Evolutionary conservation across 2,329 filamentous ascomycete species (phyloP).

Genomic region (Aspergillus japonicus): DNA sequence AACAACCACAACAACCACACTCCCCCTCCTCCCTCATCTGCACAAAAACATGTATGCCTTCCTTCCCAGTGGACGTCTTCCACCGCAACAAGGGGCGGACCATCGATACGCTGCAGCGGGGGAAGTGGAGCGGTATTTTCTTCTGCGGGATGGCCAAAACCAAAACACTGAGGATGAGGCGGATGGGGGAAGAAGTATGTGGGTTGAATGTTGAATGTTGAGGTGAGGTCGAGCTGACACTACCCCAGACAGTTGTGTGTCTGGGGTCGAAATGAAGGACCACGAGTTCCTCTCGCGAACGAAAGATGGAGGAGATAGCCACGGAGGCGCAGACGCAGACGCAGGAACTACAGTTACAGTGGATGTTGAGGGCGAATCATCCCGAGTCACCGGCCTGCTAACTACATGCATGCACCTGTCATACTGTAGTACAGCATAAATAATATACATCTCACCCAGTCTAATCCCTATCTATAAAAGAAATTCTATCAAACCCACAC

Average conservation of each 20-base stretch:
- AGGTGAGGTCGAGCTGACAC: constrained; percentile 29
- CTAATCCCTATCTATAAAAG: too few species aligned
- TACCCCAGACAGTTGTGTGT: constrained; percentile 58
- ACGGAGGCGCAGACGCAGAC: constrained; percentile 53
- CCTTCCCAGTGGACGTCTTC: constrained; percentile 54
- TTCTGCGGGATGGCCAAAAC: constrained; percentile 59
- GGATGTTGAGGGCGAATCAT: constrained; percentile 24
- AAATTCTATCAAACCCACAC: too few species aligned
- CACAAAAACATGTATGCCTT: too few species aligned
- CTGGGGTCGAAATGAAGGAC: constrained; percentile 66
- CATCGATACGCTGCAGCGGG: constrained; percentile 64
- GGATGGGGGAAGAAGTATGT: too few species aligned
- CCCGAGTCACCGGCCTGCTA: not conserved
- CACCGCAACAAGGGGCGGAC: constrained; percentile 63
- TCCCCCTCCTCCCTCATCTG: too few species aligned
- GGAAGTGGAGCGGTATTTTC: constrained; percentile 61
- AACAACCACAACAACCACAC: constrained; percentile 48
- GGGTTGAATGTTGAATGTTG: too few species aligned
- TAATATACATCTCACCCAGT: too few species aligned
- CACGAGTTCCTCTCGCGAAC: constrained; percentile 63
- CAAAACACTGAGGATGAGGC: too few species aligned
- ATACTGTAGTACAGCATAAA: not conserved
- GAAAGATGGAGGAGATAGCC: constrained; percentile 49
- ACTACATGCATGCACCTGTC: constrained; percentile 10
- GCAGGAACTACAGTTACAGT: constrained; percentile 48